Conservation (phyloP, 352 stramenopile species). For the Phytopythium montanum region DNA sequence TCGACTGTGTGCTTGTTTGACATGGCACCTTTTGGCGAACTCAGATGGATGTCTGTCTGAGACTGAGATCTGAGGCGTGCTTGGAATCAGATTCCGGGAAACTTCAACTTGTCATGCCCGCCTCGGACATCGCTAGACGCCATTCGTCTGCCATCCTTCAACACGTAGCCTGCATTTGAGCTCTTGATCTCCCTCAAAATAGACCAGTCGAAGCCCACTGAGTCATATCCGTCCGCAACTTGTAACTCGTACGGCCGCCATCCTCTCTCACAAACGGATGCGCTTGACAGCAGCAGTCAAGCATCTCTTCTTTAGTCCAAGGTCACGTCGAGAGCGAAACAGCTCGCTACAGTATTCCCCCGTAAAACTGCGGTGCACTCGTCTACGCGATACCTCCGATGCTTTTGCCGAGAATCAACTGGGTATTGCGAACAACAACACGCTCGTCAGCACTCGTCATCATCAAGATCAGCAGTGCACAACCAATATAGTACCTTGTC, state of each 20-base stretch:
- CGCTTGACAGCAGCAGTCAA: not conserved
- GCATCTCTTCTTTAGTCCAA: not conserved
- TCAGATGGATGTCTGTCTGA: not conserved
- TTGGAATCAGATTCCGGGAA: not conserved
- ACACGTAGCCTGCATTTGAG: too few species aligned
- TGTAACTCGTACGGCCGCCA: too few species aligned
- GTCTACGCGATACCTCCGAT: constrained; percentile 26
- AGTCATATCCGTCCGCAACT: too few species aligned
- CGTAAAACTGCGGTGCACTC: not conserved
- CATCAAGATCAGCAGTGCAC: too few species aligned
- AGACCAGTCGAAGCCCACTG: too few species aligned
- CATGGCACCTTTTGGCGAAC: not conserved
- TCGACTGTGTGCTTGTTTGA: not conserved
- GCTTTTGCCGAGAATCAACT: constrained; percentile 40
- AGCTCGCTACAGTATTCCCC: not conserved
- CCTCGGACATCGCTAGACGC: too few species aligned
- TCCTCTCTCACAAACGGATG: too few species aligned
- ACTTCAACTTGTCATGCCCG: not conserved
- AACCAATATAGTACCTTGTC: constrained; percentile 47
- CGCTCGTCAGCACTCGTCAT: not conserved
- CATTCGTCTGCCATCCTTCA: too few species aligned
- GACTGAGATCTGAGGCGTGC: not conserved
- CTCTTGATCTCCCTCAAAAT: too few species aligned
- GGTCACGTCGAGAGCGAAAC: not conserved
- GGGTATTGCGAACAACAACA: not conserved